Evolutionary conservation across 2,329 filamentous ascomycete species (phyloP).

Genomic region (Diaporthe australafricana): DNA sequence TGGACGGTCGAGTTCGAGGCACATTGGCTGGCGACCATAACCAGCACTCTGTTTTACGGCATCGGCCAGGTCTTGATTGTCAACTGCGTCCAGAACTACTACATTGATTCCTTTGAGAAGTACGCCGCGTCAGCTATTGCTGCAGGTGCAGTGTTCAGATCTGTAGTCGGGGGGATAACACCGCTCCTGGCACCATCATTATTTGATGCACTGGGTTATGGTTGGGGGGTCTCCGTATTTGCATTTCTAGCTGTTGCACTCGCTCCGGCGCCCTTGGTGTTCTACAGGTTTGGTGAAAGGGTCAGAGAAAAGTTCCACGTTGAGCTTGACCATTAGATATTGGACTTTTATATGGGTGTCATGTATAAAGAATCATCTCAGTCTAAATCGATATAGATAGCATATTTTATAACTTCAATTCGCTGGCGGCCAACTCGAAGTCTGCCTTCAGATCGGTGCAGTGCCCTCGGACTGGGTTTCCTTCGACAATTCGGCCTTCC

Average conservation of each 20-base stretch:
- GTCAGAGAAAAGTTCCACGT: constrained; percentile 12
- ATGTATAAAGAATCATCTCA: no score
- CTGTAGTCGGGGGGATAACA: constrained; percentile 33
- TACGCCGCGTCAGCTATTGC: constrained; percentile 53
- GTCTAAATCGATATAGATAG: no score
- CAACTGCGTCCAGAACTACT: constrained; percentile 63
- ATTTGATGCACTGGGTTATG: constrained; percentile 30
- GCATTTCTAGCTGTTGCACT: constrained; percentile 26
- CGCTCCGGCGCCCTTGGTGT: constrained; percentile 28
- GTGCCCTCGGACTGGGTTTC: no score
- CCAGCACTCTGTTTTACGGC: constrained; percentile 63
- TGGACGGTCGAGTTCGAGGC: constrained; percentile 42
- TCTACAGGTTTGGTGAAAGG: constrained; percentile 24
- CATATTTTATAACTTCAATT: no score
- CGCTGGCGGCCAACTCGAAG: no score
- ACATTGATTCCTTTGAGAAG: constrained; percentile 58
- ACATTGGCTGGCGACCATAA: constrained; percentile 53
- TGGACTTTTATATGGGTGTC: background rate
- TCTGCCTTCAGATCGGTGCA: no score
- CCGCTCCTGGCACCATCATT: constrained; percentile 30
- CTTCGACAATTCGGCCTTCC: no score
- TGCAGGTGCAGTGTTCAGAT: constrained; percentile 45
- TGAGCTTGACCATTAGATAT: background rate
- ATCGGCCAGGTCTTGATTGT: constrained; percentile 63
- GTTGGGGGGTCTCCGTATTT: constrained; percentile 32